Percentiles rank a stretch among this genome's conserved stretches.
Conservation (phyloP, 441 rosid species). For the Arabidopsis hybrid region DNA sequence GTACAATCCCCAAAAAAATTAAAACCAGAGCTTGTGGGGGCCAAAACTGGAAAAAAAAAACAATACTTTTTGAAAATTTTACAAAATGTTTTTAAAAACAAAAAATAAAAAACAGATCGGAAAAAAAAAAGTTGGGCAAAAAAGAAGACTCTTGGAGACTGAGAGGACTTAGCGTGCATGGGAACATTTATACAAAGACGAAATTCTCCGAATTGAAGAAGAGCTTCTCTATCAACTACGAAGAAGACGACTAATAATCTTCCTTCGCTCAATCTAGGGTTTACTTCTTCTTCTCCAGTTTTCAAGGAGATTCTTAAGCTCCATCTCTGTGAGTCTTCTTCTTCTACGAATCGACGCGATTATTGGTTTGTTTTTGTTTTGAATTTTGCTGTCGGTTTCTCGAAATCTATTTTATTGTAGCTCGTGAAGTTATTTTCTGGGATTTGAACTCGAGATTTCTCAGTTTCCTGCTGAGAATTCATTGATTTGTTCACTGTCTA, state of each 20-base stretch:
- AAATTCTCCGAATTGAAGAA: conserved; percentile 22
- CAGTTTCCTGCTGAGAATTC: background rate
- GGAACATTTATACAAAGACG: conserved; percentile 30
- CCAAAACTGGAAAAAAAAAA: no score
- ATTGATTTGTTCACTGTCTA: background rate
- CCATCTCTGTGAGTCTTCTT: conserved; percentile 29
- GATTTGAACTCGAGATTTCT: conserved; percentile 16
- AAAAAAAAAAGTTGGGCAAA: no score
- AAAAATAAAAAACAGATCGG: no score
- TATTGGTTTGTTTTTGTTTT: background rate
- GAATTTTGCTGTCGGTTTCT: background rate
- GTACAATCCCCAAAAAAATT: no score
- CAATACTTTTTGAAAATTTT: no score
- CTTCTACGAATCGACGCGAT: conserved; percentile 18
- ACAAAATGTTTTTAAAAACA: no score
- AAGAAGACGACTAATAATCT: background rate
- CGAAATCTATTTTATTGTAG: background rate
- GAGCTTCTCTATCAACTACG: conserved; percentile 5
- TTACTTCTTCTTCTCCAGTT: conserved; percentile 1
- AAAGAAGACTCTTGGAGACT: background rate
- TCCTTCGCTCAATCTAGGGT: conserved; percentile 2
- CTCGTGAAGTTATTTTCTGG: conserved; percentile 10
- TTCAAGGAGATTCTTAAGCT: conserved; percentile 18
- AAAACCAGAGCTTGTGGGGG: no score
- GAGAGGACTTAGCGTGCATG: conserved; percentile 42